Evolutionary conservation across 1,139 yeast genomes (phyloP).

Genomic region (Yamadazyma sp.): DNA sequence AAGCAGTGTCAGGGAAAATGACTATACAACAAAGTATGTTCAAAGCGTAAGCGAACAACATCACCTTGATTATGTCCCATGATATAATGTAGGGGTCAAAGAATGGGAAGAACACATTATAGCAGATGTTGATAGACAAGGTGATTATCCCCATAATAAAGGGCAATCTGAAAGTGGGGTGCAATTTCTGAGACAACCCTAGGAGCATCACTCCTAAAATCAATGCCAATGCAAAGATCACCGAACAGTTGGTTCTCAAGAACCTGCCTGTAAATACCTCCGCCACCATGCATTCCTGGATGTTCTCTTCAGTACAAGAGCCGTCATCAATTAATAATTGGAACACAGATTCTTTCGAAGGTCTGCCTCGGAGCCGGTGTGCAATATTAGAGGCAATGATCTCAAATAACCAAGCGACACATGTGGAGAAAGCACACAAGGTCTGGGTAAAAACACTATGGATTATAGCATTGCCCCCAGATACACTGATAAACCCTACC

Average conservation of each 20-base stretch:
- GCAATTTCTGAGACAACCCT: slow-evolving; percentile 24
- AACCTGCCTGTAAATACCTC: slow-evolving; percentile 31
- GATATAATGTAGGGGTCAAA: slow-evolving; percentile 26
- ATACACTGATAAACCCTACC: slow-evolving; percentile 25
- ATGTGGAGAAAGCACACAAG: slow-evolving; percentile 17
- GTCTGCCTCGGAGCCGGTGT: slow-evolving; percentile 25
- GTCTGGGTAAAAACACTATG: slow-evolving; percentile 19
- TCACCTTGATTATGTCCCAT: slow-evolving; percentile 22
- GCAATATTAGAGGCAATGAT: slow-evolving; percentile 28
- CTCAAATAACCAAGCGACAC: slow-evolving; percentile 26
- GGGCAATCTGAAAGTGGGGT: slow-evolving; percentile 21
- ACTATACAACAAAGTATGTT: slow-evolving; percentile 20
- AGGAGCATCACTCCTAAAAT: slow-evolving; percentile 24
- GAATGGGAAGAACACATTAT: slow-evolving; percentile 27
- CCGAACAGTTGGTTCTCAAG: slow-evolving; percentile 26
- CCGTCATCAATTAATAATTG: slow-evolving; percentile 26
- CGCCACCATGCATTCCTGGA: slow-evolving; percentile 20
- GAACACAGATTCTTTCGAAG: slow-evolving; percentile 21
- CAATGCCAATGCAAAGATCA: slow-evolving; percentile 26
- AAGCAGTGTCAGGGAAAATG: slow-evolving; percentile 35
- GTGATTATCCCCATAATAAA: slow-evolving; percentile 26
- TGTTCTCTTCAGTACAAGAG: slow-evolving; percentile 21
- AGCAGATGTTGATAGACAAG: slow-evolving; percentile 24
- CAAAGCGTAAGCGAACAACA: slow-evolving; percentile 25
- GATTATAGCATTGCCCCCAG: slow-evolving; percentile 31